Conservation (phyloP, 2,329 filamentous ascomycete species). For the Ambrosiella cleistominuta region DNA sequence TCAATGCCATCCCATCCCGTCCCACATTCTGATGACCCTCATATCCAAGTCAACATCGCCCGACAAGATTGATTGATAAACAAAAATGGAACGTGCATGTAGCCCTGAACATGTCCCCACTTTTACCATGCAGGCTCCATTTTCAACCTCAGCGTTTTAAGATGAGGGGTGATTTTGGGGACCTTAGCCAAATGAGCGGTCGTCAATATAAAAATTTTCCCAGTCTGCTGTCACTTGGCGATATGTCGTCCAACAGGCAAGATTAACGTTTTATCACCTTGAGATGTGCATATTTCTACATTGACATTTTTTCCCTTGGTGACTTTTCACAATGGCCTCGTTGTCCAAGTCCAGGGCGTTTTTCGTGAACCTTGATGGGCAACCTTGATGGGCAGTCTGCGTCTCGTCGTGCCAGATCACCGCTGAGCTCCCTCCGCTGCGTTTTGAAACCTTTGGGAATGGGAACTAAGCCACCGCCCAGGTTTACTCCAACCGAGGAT, state of each 20-base stretch:
- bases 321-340: background rate
- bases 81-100: background rate
- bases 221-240: background rate
- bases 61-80: background rate
- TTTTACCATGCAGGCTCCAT: conserved; percentile 7
- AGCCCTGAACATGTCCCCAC: background rate
- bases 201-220: background rate
- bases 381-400: conserved; percentile 12
- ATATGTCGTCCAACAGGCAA: too few relatives aligned
- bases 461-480: background rate
- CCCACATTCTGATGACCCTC: too few relatives aligned
- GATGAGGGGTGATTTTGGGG: background rate
- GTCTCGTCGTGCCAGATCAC: background rate
- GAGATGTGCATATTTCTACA: background rate
- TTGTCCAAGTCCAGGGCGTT: background rate
- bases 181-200: background rate
- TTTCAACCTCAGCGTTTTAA: conserved; percentile 11
- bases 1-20: too few relatives aligned
- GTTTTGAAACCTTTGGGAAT: background rate
- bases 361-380: conserved; percentile 12
- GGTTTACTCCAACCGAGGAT: background rate
- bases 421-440: background rate
- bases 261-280: background rate
- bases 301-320: background rate
- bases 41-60: too few relatives aligned